Base-by-base conservation (phyloP, 2,329 filamentous ascomycete species). In the Claviceps sp. region DNA sequence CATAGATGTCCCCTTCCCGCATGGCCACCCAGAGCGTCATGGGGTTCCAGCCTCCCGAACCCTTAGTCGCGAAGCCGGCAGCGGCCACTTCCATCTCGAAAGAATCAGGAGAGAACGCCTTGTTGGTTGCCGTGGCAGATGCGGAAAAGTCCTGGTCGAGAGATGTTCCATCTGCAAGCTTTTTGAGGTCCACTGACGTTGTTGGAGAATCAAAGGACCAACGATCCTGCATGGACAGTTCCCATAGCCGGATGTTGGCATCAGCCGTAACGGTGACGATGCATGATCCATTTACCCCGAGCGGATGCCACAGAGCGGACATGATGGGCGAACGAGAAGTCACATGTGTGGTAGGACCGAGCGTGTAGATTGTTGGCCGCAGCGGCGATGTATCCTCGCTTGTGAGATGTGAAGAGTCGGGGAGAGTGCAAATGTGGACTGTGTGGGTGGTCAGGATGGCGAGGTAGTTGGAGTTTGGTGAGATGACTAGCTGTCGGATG, bases 21-120 rank as follows among this genome's bases (percentile, higher is more conserved):
- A 96, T 98, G n/a, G 90, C 89, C 49, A 97, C 73, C 88, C 91
- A 98, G 11, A 98, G 74, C 0, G 93, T 97, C 87, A 96, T 96
- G 9, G 90, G 82, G 7, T 89, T 87, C 93, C 93, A 98, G 51
- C 89, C 89, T 14, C 89, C 91, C 6, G 79, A 78, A 38, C 73
- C 74, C 56, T 76, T 74, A 13, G 72, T 72, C 38, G 77, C 73
- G 70, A 98, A 98, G 64, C 83, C 87, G 49, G 90, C 89, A 2
- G 90, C 84, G 4, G 89, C 89, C 22, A 95, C 89, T 62, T 96
- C 87, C 84, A 98, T 95, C 64, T 97, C 90, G 54, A 94, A 84
- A 1, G 80, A 81, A 64, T 97, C 90, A 0, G 89, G 86, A 1
- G 89, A 95, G 61, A 95, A 97, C 9, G 82, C 84, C 59, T 85